phyloP scores from a whole-genome alignment of 805 yeast species.

The Yamadazyma phyllophila region DNA sequence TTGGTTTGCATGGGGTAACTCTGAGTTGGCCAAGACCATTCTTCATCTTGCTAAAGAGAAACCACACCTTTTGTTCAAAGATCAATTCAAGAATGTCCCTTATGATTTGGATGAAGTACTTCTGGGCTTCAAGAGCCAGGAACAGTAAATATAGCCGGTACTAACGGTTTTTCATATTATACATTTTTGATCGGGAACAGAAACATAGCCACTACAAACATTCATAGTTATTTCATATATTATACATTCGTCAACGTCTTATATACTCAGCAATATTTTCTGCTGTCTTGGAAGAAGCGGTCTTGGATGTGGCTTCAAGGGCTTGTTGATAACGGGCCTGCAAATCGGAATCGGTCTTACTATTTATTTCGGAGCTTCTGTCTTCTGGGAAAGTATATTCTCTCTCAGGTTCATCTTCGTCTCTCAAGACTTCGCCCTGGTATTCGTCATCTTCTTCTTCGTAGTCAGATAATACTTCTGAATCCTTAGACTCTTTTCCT shows the following conservation, averaged over 20 bases:
- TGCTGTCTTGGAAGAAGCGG: constrained; percentile 64
- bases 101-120: constrained; percentile 31
- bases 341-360: constrained; percentile 42
- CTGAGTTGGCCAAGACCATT: constrained; percentile 88
- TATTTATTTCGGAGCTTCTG: constrained; percentile 56
- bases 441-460: constrained; percentile 47
- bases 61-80: constrained; percentile 67
- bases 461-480: constrained; percentile 52
- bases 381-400: constrained; percentile 73
- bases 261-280: constrained; percentile 71
- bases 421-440: constrained; percentile 48
- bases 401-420: constrained; percentile 48
- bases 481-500: constrained; percentile 24
- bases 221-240: not conserved
- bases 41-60: constrained; percentile 68
- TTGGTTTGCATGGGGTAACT: constrained; percentile 95
- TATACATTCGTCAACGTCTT: constrained; percentile 25
- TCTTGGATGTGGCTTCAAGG: constrained; percentile 58
- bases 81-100: constrained; percentile 25
- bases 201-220: not conserved
- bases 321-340: constrained; percentile 75
- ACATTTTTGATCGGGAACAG: no score
- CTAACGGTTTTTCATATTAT: no score
- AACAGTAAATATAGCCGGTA: no score
- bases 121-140: not conserved